phyloP scores from a whole-genome alignment of 768 basidiomycete species.

The Pisolithus sp. region DNA sequence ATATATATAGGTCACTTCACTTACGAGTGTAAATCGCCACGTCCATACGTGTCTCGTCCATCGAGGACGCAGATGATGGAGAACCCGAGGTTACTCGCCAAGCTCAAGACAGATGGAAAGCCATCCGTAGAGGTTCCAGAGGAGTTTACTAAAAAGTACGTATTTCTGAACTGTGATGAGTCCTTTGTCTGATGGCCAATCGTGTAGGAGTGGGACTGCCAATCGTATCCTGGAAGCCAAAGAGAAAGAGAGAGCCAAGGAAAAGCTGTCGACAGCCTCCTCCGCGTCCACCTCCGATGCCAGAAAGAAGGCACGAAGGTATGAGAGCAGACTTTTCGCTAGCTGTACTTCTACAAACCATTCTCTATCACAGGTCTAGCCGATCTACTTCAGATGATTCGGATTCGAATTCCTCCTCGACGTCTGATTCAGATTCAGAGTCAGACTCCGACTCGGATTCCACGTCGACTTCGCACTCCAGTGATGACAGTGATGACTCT shows the following conservation, averaged over 20 bases:
- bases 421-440: conserved; percentile 16
- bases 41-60: conserved; percentile 85
- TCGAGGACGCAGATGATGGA: conserved; percentile 83
- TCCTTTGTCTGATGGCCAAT: conserved; percentile 2
- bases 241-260: conserved; percentile 65
- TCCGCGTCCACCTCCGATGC: conserved; percentile 17
- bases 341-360: neutral
- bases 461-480: conserved; percentile 36
- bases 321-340: conserved; percentile 26
- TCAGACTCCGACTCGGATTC: conserved; percentile 28
- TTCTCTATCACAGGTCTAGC: conserved; percentile 25
- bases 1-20: conserved; percentile 73
- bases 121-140: conserved; percentile 84
- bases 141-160: conserved; percentile 81
- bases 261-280: conserved; percentile 6
- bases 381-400: conserved; percentile 20
- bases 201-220: conserved; percentile 64
- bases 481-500: conserved; percentile 25
- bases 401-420: conserved; percentile 15
- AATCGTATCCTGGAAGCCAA: conserved; percentile 78
- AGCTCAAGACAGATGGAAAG: conserved; percentile 62
- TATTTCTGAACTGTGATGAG: conserved; percentile 5
- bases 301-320: conserved; percentile 35
- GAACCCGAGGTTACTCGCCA: conserved; percentile 61
- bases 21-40: conserved; percentile 77